These are phyloP conservation scores for Cryphonectria radicalis DNA, from an alignment of 2,329 filamentous ascomycete genomes.

Conservation along the genomic window DNA sequence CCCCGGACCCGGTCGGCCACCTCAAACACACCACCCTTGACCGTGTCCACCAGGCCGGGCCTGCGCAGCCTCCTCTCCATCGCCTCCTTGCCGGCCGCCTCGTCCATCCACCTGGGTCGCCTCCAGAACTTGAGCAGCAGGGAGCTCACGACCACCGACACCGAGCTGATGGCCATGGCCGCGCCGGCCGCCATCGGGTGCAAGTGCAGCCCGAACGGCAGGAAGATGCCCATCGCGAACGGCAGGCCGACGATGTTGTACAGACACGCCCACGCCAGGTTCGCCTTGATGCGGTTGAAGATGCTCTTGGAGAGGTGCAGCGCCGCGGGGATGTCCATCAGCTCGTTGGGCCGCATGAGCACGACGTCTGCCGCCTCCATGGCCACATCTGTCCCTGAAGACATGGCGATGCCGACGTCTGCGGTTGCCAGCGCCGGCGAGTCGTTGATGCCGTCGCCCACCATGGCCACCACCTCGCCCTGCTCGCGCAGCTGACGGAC, in stretches of 20 bases:
- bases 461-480: constrained; percentile 89
- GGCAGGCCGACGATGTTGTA: constrained; percentile 93
- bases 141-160: constrained; percentile 85
- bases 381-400: constrained; percentile 91
- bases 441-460: constrained; percentile 98
- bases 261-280: constrained; percentile 87
- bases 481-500: constrained; percentile 74
- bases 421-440: constrained; percentile 92
- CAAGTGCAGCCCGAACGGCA: constrained; percentile 84
- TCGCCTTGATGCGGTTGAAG: constrained; percentile 91
- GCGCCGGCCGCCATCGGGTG: constrained; percentile 94
- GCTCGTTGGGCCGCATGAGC: constrained; percentile 88
- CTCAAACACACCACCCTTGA: constrained; percentile 50
- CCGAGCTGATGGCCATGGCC: constrained; percentile 89
- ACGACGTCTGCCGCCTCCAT: constrained; percentile 98
- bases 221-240: constrained; percentile 95
- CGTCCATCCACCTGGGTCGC: constrained; percentile 84
- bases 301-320: constrained; percentile 82
- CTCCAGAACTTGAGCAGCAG: constrained; percentile 86
- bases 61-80: constrained; percentile 48
- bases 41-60: constrained; percentile 43
- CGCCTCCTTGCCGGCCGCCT: constrained; percentile 63
- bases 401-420: constrained; percentile 89
- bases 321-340: constrained; percentile 90
- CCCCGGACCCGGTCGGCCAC: constrained; percentile 42